Conservation (phyloP, 306 rosid species). For the Quercus aquifolioides region DNA sequence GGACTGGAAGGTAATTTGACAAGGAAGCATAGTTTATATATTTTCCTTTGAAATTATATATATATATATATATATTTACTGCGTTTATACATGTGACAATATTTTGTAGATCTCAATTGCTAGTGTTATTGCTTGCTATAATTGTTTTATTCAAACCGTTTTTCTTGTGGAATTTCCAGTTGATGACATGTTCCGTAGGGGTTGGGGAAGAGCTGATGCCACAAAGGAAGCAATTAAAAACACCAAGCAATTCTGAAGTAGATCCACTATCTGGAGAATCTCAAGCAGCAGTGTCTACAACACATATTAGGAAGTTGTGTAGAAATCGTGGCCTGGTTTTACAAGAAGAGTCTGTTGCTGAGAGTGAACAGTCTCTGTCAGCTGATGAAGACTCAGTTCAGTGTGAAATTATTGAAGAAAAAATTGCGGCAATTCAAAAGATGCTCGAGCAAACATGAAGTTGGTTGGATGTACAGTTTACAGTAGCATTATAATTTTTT, state of each 20-base stretch:
- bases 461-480: not conserved
- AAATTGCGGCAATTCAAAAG: slow-evolving; percentile 11
- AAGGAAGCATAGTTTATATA: not conserved
- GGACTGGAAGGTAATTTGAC: slow-evolving; percentile 48
- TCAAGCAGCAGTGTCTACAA: slow-evolving; percentile 1
- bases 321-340: not conserved
- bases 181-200: slow-evolving; percentile 29
- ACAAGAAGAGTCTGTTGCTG: slow-evolving; percentile 4
- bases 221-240: slow-evolving; percentile 21
- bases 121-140: not conserved
- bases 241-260: slow-evolving; percentile 1
- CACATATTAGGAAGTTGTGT: not conserved
- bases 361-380: not conserved
- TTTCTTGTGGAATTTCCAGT: slow-evolving; percentile 26
- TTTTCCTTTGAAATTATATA: not conserved
- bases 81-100: not conserved
- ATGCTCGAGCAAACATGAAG: slow-evolving; percentile 3
- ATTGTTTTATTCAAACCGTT: not conserved
- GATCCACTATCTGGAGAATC: slow-evolving; percentile 3
- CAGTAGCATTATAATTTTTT: not conserved
- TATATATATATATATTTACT: too few relatives aligned
- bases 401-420: not conserved
- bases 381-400: slow-evolving; percentile 19
- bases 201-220: slow-evolving; percentile 56
- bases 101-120: not conserved